Evolutionary conservation across 495 filamentous ascomycete species (phyloP).

Genomic region (Penicillium maclennaniae): DNA sequence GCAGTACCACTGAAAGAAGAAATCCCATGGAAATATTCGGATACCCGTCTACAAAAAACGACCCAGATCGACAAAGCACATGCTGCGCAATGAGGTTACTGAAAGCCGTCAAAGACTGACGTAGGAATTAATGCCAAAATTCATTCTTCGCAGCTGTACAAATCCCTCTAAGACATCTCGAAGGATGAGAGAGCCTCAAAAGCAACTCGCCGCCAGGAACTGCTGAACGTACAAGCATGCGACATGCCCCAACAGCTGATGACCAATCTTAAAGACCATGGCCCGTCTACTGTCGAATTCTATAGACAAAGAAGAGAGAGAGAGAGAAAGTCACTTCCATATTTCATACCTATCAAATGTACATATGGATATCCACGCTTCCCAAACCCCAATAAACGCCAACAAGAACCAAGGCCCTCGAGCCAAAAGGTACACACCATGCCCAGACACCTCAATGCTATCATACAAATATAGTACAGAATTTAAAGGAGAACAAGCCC

Average conservation of each 20-base stretch:
- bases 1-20: slow-evolving; percentile 29
- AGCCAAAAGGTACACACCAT: slow-evolving; percentile 9
- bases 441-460: slow-evolving; percentile 22
- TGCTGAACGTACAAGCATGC: slow-evolving; percentile 31
- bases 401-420: background rate
- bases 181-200: no score
- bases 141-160: slow-evolving; percentile 18
- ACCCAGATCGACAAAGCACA: slow-evolving; percentile 23
- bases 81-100: slow-evolving; percentile 27
- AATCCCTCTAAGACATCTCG: background rate
- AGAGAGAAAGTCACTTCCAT: background rate
- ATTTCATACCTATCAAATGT: background rate
- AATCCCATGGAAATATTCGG: slow-evolving; percentile 34
- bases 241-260: slow-evolving; percentile 26
- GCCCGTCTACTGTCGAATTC: background rate
- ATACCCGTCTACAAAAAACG: slow-evolving; percentile 28
- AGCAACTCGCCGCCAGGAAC: slow-evolving; percentile 30
- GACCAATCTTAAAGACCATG: slow-evolving; percentile 24
- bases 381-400: slow-evolving; percentile 1
- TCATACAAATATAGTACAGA: slow-evolving; percentile 19
- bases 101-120: slow-evolving; percentile 23
- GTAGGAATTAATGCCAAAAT: slow-evolving; percentile 42
- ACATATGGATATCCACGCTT: background rate
- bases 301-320: no score
- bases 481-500: background rate